A percentile compares a stretch with the other conserved stretches of the same genome.
Evolutionary conservation across 2,329 filamentous ascomycete species (phyloP).

Genomic region (Cladosporium sp.): DNA sequence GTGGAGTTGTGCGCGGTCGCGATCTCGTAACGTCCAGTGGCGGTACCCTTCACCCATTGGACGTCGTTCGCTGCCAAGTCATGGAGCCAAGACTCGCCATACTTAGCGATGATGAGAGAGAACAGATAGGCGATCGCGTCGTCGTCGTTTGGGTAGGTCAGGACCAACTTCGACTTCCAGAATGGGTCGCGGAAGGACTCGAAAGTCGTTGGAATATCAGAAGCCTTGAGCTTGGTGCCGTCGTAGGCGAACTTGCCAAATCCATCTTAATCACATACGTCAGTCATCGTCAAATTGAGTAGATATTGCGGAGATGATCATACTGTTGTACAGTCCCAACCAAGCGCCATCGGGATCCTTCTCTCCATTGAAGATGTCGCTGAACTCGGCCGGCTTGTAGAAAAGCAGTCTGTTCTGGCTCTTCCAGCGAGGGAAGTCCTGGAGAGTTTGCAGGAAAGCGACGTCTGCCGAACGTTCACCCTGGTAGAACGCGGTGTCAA

Average conservation of each 20-base stretch:
- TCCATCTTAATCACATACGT: background rate
- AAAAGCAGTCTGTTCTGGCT: constrained; percentile 48
- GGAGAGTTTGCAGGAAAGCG: constrained; percentile 52
- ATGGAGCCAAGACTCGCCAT: constrained; percentile 50
- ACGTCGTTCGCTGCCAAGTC: constrained; percentile 48
- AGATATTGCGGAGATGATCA: constrained; percentile 19
- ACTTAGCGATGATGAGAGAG: constrained; percentile 44
- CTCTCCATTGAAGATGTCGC: constrained; percentile 44
- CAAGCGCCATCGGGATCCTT: constrained; percentile 48
- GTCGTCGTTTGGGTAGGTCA: constrained; percentile 61
- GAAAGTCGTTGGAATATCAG: constrained; percentile 41
- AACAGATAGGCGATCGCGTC: constrained; percentile 57
- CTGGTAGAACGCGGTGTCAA: constrained; percentile 40
- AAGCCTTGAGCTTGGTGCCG: constrained; percentile 36
- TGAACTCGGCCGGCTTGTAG: constrained; percentile 52
- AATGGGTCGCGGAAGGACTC: constrained; percentile 50
- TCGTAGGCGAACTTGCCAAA: constrained; percentile 35
- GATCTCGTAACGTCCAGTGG: constrained; percentile 42
- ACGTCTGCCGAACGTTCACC: constrained; percentile 50
- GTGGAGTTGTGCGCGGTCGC: constrained; percentile 21
- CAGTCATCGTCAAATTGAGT: constrained; percentile 40
- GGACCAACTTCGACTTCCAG: constrained; percentile 55
- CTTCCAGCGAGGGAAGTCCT: constrained; percentile 56
- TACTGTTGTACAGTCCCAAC: constrained; percentile 42
- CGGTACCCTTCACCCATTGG: constrained; percentile 54